phyloP scores from a whole-genome alignment of 2,329 filamentous ascomycete genomes.

The Akanthomyces muscarius region DNA sequence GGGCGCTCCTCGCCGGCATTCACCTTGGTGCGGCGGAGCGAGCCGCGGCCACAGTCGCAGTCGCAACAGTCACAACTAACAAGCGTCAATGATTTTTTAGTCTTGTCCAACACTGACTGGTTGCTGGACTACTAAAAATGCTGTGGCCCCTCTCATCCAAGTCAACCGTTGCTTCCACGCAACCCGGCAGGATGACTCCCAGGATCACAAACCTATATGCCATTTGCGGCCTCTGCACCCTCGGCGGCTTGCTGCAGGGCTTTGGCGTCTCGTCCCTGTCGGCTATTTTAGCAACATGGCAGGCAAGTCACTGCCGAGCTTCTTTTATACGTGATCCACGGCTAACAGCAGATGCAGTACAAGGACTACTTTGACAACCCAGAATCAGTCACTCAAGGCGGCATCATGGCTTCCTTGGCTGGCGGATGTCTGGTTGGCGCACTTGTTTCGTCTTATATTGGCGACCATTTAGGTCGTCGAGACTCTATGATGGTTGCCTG shows the following conservation, averaged over 20 bases:
- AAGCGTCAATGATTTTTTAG: background rate
- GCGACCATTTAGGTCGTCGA: slow-evolving; percentile 39
- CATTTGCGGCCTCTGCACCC: slow-evolving; percentile 25
- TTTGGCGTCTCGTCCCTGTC: slow-evolving; percentile 54
- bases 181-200: slow-evolving; percentile 3
- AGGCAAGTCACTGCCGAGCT: slow-evolving; percentile 14
- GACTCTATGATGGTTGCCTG: slow-evolving; percentile 24
- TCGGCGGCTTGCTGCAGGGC: slow-evolving; percentile 38
- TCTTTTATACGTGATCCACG: background rate
- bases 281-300: slow-evolving; percentile 45
- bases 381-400: slow-evolving; percentile 38
- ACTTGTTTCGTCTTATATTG: slow-evolving; percentile 37
- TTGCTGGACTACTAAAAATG: slow-evolving; percentile 4
- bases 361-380: slow-evolving; percentile 46
- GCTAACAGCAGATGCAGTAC: slow-evolving; percentile 30
- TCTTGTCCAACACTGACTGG: background rate
- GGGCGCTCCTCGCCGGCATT: background rate
- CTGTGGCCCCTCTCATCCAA: slow-evolving; percentile 8
- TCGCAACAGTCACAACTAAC: background rate
- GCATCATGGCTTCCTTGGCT: slow-evolving; percentile 41
- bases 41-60: slow-evolving; percentile 1
- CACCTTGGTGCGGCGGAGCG: slow-evolving; percentile 7
- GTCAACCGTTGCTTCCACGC: slow-evolving; percentile 1
- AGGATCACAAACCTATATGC: slow-evolving; percentile 24
- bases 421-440: slow-evolving; percentile 43